Base-by-base conservation (phyloP, 106 monocot species). In the Xerophyta viscosa region DNA sequence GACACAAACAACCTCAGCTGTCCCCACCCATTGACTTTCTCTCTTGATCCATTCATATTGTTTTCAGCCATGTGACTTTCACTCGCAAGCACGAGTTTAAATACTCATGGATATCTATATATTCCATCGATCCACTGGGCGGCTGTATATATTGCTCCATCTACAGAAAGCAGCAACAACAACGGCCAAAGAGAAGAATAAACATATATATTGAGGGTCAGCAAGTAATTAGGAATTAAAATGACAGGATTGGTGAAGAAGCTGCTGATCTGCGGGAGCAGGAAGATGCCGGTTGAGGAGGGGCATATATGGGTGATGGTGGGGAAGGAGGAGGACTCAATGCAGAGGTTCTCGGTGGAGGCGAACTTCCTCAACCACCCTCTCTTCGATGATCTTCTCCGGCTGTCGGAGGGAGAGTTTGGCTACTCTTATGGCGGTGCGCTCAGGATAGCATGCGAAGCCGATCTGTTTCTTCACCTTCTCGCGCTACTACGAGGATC, bases 221-320 rank as follows among this genome's bases (percentile, higher is more conserved):
- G 14, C 14, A 8, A 17, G 15, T 20, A n/a, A n/a, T 23, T 23
- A 48, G 13, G 33, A 33, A 33, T 21, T 8, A 50, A 14, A 9
- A 50, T 50, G 50, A 50, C 25, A 4, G 41, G 29, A 0, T 31
- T 68, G 15, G 29, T 68, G 51, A 68, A 68, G 50, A 68, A 60
- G 59, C 27, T 68, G 15, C 44, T 68, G 6, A 50, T 24, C n/a
- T 68, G 68, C 23, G 68, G 58, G 0, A 44, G 28, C 0, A 68
- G 44, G 42, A 68, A 43, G 42, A 59, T 59, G 5, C 14, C 59
- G 1, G 8, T 61, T n/a, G 50, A n/a, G 52, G 60, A 60, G 29
- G 68, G 68, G 0, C 68, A 60, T 36, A 46, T 68, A 20, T 61
- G 69, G 68, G 69, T 69, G 24, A 60, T 29, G 23, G 69, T 69